Conservation (phyloP, 2,329 filamentous ascomycete genomes). For the Trichoderma citrinoviride region DNA sequence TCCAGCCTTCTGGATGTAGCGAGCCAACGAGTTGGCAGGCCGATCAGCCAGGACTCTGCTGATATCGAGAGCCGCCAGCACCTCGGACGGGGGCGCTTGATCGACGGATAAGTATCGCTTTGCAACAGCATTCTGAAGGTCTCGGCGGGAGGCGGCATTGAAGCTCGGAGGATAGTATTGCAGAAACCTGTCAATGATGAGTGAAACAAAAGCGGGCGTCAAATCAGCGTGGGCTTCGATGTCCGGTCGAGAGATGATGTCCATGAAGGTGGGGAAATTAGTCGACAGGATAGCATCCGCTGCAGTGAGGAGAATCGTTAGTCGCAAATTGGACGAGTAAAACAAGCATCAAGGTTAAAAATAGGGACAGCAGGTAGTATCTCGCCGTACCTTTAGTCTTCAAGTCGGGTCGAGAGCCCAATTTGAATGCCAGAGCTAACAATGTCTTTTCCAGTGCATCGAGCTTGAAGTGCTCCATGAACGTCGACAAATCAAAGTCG, state of each 20-base stretch:
- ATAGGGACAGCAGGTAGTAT: neutral
- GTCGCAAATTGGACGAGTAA: neutral
- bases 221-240: conserved; percentile 65
- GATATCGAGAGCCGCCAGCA: conserved; percentile 69
- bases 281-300: conserved; percentile 87
- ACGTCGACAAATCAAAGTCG: conserved; percentile 93
- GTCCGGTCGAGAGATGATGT: conserved; percentile 66
- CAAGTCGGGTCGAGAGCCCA: conserved; percentile 74
- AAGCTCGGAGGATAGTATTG: conserved; percentile 85
- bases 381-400: conserved; percentile 77
- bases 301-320: conserved; percentile 39
- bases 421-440: conserved; percentile 84
- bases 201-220: conserved; percentile 66
- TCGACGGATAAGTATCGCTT: conserved; percentile 66
- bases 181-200: conserved; percentile 81
- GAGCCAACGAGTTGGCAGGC: conserved; percentile 56
- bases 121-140: conserved; percentile 64
- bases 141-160: conserved; percentile 69
- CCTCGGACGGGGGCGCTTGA: conserved; percentile 63
- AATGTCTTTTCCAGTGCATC: conserved; percentile 85
- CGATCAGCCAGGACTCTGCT: conserved; percentile 62
- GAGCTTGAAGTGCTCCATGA: conserved; percentile 93
- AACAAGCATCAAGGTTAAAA: neutral
- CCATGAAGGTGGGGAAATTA: conserved; percentile 73
- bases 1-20: conserved; percentile 72